Conservation (phyloP, 495 filamentous ascomycete genomes). For the Rhizodiscina lignyota region DNA sequence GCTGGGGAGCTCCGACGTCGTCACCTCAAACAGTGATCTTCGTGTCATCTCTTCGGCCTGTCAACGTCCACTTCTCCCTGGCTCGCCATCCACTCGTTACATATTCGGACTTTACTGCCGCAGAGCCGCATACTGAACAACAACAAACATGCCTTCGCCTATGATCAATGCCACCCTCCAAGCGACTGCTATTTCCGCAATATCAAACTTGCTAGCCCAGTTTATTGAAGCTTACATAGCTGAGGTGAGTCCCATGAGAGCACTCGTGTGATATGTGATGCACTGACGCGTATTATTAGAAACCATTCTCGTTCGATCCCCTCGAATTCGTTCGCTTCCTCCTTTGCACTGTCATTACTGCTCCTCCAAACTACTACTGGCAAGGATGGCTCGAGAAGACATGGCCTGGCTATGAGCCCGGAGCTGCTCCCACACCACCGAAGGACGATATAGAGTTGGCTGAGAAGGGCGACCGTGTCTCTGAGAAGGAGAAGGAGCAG, state of each 20-base stretch:
- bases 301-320: slow-evolving; percentile 36
- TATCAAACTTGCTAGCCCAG: background rate
- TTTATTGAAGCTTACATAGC: background rate
- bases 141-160: slow-evolving; percentile 1
- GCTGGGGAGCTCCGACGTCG: no score
- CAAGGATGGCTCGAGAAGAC: slow-evolving; percentile 40
- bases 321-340: slow-evolving; percentile 60
- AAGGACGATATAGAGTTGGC: slow-evolving; percentile 3
- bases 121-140: no score
- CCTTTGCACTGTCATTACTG: slow-evolving; percentile 54
- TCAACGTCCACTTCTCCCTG: no score
- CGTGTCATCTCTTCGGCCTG: no score
- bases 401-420: slow-evolving; percentile 29
- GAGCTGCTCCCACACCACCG: slow-evolving; percentile 1
- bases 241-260: background rate
- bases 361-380: slow-evolving; percentile 82
- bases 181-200: background rate
- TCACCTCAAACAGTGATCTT: no score
- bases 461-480: background rate
- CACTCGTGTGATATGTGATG: slow-evolving; percentile 16
- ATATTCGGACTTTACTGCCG: no score
- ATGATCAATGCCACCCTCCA: background rate
- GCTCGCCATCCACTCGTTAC: no score
- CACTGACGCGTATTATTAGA: no score
- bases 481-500: background rate